phyloP scores from a whole-genome alignment of 1,284 basidiomycete species.

The Malassezia sp. region DNA sequence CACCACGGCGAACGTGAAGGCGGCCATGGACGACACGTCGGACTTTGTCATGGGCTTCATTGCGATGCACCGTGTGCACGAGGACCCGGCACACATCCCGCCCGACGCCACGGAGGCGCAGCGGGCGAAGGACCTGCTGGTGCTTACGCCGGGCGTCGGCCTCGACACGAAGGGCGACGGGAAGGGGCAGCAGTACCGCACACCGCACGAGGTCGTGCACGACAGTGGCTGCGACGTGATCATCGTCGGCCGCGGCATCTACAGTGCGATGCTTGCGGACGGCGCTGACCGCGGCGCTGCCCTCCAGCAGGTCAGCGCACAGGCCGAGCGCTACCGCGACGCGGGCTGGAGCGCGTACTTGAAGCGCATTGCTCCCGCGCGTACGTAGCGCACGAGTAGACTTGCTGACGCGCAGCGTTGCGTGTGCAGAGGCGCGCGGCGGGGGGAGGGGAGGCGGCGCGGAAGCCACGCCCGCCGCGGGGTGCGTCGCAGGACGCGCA shows the following conservation, averaged over 20 bases:
- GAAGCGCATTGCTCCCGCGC: slow-evolving; percentile 44
- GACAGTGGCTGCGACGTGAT: slow-evolving; percentile 90
- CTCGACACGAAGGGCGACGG: slow-evolving; percentile 69
- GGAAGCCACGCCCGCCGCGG: too few species aligned
- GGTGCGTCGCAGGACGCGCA: too few species aligned
- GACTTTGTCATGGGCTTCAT: slow-evolving; percentile 57
- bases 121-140: slow-evolving; percentile 62
- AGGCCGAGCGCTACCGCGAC: slow-evolving; percentile 69
- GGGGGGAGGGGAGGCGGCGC: too few species aligned
- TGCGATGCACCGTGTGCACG: slow-evolving; percentile 56
- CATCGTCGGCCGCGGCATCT: slow-evolving; percentile 92
- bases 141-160: slow-evolving; percentile 86
- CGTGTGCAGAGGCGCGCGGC: too few species aligned
- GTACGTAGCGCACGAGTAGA: too few species aligned
- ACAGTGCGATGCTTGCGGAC: slow-evolving; percentile 53
- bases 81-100: slow-evolving; percentile 45
- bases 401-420: too few species aligned
- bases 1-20: slow-evolving; percentile 66
- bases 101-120: slow-evolving; percentile 18
- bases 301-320: slow-evolving; percentile 53
- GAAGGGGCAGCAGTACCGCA: slow-evolving; percentile 93
- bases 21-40: slow-evolving; percentile 29
- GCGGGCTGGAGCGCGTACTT: slow-evolving; percentile 89
- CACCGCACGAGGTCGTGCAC: slow-evolving; percentile 70
- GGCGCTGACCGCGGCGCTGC: slow-evolving; percentile 50